phyloP scores from a whole-genome alignment of 2,329 filamentous ascomycete genomes.

The Fusarium sublunatum region DNA sequence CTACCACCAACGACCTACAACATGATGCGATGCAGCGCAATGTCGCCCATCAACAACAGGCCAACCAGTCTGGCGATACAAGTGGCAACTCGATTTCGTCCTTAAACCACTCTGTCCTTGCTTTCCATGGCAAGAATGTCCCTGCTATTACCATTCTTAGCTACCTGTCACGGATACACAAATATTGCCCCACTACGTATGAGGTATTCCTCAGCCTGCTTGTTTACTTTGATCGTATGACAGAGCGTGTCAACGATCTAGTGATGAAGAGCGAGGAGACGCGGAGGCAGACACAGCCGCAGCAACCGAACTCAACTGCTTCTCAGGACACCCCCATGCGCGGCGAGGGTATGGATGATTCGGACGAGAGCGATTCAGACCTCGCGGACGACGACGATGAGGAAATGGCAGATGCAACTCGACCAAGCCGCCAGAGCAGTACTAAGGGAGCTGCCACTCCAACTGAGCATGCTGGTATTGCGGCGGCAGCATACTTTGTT shows the following conservation, averaged over 20 bases:
- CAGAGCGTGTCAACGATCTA: slow-evolving; percentile 88
- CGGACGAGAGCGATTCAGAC: slow-evolving; percentile 62
- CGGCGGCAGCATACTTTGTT: slow-evolving; percentile 77
- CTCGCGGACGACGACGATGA: slow-evolving; percentile 61
- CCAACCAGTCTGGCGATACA: slow-evolving; percentile 58
- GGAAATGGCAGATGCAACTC: slow-evolving; percentile 50
- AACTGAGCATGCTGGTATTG: slow-evolving; percentile 40
- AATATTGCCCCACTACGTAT: slow-evolving; percentile 98
- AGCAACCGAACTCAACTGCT: slow-evolving; percentile 18
- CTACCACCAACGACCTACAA: slow-evolving; percentile 92
- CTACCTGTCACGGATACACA: slow-evolving; percentile 95
- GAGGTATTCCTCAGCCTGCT: slow-evolving; percentile 96
- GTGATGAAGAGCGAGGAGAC: slow-evolving; percentile 75
- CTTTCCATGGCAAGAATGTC: slow-evolving; percentile 98
- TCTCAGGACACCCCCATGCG: slow-evolving; percentile 50
- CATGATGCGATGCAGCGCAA: slow-evolving; percentile 89
- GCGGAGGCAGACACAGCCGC: slow-evolving; percentile 47
- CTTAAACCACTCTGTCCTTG: slow-evolving; percentile 76
- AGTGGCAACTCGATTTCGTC: slow-evolving; percentile 68
- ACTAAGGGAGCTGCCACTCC: slow-evolving; percentile 35
- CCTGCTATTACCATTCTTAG: slow-evolving; percentile 96
- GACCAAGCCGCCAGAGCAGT: slow-evolving; percentile 40
- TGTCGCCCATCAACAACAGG: slow-evolving; percentile 68
- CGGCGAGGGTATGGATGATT: slow-evolving; percentile 43
- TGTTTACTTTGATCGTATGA: slow-evolving; percentile 99